These are phyloP conservation scores for Pseudohyphozyma bogoriensis DNA, from an alignment of 768 basidiomycete species.

Conservation along the genomic window DNA sequence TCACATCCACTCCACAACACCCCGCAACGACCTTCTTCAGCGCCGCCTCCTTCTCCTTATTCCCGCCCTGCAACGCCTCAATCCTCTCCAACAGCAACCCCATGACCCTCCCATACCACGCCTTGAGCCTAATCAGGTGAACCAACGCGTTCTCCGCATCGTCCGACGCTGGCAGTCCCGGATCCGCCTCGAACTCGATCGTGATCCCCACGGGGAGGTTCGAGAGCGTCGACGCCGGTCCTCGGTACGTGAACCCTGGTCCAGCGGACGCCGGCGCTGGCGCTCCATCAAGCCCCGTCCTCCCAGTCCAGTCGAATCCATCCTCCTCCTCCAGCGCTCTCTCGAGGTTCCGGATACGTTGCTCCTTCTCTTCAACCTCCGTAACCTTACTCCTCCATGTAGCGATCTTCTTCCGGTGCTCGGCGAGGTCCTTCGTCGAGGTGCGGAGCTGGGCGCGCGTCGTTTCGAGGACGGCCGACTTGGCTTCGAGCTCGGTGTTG, in stretches of 20 bases:
- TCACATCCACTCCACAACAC: slow-evolving; percentile 74
- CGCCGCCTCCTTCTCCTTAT: slow-evolving; percentile 64
- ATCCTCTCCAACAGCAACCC: slow-evolving; percentile 61
- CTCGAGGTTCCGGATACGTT: slow-evolving; percentile 74
- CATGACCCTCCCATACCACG: slow-evolving; percentile 76
- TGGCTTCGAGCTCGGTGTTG: slow-evolving; percentile 67
- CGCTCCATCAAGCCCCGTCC: slow-evolving; percentile 45
- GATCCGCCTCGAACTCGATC: slow-evolving; percentile 57
- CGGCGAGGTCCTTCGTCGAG: slow-evolving; percentile 79
- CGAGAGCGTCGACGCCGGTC: slow-evolving; percentile 55
- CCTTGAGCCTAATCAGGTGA: slow-evolving; percentile 60
- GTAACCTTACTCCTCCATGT: slow-evolving; percentile 60
- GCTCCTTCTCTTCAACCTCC: slow-evolving; percentile 69
- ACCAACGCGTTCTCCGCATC: slow-evolving; percentile 45
- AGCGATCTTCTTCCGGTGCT: slow-evolving; percentile 76
- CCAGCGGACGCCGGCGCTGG: slow-evolving; percentile 35
- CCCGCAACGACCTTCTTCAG: slow-evolving; percentile 84
- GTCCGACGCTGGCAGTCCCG: slow-evolving; percentile 52
- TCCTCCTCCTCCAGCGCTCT: slow-evolving; percentile 69
- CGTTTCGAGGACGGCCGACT: slow-evolving; percentile 76
- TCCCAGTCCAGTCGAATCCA: slow-evolving; percentile 78
- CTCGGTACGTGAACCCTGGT: slow-evolving; percentile 58
- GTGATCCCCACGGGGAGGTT: slow-evolving; percentile 58
- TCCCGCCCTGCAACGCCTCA: slow-evolving; percentile 62
- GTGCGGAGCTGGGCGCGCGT: slow-evolving; percentile 78